Percentiles rank a stretch among this genome's conserved stretches.
These are phyloP conservation scores for Hordeum vulgare DNA, from an alignment of 176 grass and related monocot genomes.

Conservation along the genomic window DNA sequence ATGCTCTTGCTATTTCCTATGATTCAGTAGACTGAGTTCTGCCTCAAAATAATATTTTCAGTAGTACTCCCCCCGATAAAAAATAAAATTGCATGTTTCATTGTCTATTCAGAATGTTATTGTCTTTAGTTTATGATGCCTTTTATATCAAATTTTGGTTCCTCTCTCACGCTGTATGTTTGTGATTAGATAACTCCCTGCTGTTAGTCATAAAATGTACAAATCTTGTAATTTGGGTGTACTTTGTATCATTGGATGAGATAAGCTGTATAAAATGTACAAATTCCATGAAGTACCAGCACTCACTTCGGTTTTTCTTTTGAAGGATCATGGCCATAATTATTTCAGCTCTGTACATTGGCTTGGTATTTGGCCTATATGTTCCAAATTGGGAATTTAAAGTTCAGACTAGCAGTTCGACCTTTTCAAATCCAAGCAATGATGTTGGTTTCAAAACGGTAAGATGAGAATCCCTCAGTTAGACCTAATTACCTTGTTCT, in stretches of 20 bases:
- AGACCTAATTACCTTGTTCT: neutral
- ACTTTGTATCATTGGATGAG: neutral
- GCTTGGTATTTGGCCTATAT: slow-evolving; percentile 71
- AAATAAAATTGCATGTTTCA: neutral
- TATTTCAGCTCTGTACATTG: slow-evolving; percentile 58
- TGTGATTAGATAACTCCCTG: neutral
- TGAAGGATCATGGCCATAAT: slow-evolving; percentile 68
- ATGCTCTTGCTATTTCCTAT: neutral
- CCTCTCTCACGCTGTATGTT: neutral
- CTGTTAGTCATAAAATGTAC: neutral
- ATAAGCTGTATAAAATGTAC: neutral
- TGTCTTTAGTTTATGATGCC: neutral
- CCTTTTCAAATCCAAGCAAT: slow-evolving; percentile 29
- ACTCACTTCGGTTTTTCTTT: slow-evolving; percentile 21
- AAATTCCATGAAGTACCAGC: too few relatives aligned
- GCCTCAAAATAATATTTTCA: neutral
- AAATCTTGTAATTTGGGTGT: neutral
- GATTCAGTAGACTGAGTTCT: neutral
- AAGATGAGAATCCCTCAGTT: slow-evolving; percentile 11
- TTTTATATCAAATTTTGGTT: neutral
- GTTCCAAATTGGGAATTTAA: slow-evolving; percentile 83
- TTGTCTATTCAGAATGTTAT: neutral
- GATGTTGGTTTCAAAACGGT: slow-evolving; percentile 39
- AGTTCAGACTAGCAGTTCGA: slow-evolving; percentile 54
- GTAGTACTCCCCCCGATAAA: neutral